Conservation (phyloP, 202 grass and related monocot genomes). For the Miscanthus sacchariflorus region DNA sequence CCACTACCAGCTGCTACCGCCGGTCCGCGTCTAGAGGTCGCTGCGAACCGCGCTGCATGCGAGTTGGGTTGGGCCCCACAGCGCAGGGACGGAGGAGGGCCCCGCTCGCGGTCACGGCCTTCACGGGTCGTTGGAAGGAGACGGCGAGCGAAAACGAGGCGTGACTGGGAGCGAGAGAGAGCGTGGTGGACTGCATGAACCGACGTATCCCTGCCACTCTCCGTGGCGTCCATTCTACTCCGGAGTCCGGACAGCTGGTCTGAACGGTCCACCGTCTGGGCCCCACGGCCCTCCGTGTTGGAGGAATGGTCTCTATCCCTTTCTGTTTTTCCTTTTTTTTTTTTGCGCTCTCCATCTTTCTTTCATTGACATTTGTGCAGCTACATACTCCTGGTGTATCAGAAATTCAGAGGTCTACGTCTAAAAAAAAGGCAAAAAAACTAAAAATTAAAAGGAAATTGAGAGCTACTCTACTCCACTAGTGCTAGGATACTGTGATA, state of each 20-base stretch:
- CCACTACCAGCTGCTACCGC: background rate
- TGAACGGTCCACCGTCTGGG: conserved; percentile 32
- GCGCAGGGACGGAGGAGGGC: background rate
- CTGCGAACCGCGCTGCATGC: no score
- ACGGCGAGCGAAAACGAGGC: background rate
- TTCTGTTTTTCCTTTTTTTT: no score
- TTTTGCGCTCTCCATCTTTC: background rate
- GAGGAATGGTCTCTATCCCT: background rate
- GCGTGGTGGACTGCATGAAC: conserved; percentile 21
- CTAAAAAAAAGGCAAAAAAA: background rate
- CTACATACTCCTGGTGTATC: background rate
- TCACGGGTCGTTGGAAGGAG: conserved; percentile 37
- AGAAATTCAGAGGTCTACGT: conserved; percentile 4
- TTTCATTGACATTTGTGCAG: conserved; percentile 26
- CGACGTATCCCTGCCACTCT: conserved; percentile 21
- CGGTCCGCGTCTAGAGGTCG: background rate
- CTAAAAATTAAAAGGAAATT: background rate
- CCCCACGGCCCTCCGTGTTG: background rate
- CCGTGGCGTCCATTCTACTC: conserved; percentile 51
- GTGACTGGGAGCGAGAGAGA: background rate
- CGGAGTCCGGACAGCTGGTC: conserved; percentile 45
- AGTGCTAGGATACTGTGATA: background rate
- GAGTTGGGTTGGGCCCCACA: background rate
- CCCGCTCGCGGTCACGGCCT: background rate
- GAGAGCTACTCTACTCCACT: no score